phyloP scores from a whole-genome alignment of 257 asterid genomes.

The Gardenia jasminoides region DNA sequence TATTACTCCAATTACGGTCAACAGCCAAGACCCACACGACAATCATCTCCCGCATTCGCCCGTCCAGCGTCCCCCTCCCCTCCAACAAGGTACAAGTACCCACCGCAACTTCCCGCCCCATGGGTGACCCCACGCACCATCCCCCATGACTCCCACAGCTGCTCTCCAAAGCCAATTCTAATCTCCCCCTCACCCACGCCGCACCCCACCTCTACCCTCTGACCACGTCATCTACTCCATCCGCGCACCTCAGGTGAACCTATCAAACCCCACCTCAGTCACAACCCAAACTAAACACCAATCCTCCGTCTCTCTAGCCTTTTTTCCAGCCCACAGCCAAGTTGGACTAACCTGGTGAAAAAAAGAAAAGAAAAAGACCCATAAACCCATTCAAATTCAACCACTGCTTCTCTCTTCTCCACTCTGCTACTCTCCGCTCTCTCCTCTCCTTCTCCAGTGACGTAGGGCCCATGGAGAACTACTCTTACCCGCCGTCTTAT shows the following conservation, averaged over 20 bases:
- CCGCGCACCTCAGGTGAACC: fast-evolving
- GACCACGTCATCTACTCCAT: neutral
- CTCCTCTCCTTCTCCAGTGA: constrained; percentile 6
- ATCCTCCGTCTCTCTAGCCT: neutral
- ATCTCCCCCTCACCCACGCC: no score
- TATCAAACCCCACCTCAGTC: constrained; percentile 7
- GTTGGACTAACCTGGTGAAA: constrained; percentile 4
- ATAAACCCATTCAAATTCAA: constrained; percentile 1
- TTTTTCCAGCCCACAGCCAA: neutral
- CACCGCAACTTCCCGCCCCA: no score
- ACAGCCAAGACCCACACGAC: no score
- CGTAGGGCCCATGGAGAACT: constrained; percentile 64
- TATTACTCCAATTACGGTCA: no score
- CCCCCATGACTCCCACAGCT: no score
- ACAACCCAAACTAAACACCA: neutral
- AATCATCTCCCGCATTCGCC: no score
- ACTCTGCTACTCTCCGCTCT: neutral
- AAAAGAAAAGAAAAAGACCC: neutral
- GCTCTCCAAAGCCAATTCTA: no score
- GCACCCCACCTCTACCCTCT: neutral
- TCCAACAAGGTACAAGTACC: no score
- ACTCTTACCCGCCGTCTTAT: constrained; percentile 65
- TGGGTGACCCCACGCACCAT: no score
- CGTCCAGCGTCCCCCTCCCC: no score
- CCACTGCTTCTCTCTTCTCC: constrained; percentile 2